phyloP scores from a whole-genome alignment of 352 stramenopile genomes.

The Phytophthora pistaciae region DNA sequence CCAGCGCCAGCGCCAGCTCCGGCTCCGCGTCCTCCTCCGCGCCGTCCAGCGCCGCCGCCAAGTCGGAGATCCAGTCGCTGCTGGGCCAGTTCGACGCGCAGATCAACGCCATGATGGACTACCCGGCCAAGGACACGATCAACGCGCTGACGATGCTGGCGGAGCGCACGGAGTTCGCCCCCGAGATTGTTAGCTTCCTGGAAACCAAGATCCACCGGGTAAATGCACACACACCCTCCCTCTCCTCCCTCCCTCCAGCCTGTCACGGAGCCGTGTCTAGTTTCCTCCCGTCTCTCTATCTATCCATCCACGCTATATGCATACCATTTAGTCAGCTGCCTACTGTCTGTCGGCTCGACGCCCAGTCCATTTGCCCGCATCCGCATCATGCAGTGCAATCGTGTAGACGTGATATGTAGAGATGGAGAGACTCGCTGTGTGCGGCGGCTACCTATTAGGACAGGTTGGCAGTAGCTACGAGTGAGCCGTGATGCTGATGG shows the following conservation, averaged over 20 bases:
- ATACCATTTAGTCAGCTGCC: background rate
- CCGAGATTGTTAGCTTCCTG: conserved; percentile 89
- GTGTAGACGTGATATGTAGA: background rate
- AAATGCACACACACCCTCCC: conserved; percentile 26
- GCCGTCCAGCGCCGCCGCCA: conserved; percentile 1
- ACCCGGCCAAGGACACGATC: conserved; percentile 91
- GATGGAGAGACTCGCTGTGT: background rate
- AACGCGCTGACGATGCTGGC: conserved; percentile 90
- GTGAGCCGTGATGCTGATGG: conserved; percentile 10
- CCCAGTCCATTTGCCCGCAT: background rate
- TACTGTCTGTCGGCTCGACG: background rate
- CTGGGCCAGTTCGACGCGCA: conserved; percentile 83
- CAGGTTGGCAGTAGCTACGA: background rate
- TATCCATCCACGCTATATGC: conserved; percentile 1
- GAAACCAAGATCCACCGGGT: conserved; percentile 92
- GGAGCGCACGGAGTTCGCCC: conserved; percentile 75
- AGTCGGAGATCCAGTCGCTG: conserved; percentile 60
- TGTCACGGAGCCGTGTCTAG: background rate
- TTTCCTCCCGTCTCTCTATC: conserved; percentile 12
- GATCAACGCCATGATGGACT: conserved; percentile 90
- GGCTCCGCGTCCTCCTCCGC: conserved; percentile 26
- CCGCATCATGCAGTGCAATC: background rate
- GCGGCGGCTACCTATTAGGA: background rate
- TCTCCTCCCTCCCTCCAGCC: conserved; percentile 1
- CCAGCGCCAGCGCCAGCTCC: conserved; percentile 7